Base-by-base conservation (phyloP, 352 stramenopile genomes). In the Blastocystis sp. region DNA sequence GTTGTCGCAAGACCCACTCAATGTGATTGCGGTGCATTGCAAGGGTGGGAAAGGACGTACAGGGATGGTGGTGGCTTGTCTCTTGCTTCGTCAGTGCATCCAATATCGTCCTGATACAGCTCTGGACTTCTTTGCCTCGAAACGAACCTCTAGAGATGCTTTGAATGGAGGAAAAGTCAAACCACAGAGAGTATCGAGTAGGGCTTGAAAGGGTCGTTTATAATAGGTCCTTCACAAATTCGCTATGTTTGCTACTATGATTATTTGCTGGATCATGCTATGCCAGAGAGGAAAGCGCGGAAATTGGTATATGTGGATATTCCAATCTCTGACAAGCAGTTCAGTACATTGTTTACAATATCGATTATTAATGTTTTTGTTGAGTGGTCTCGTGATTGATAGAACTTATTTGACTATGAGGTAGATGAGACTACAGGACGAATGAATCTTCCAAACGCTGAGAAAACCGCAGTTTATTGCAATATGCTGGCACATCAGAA, bases 21-120 rank as follows among this genome's bases (percentile, higher is more conserved):
- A 90, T 53, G 85, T 89, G 55, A 30, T 90, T 24, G 85, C 53
- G 1, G 34, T 90, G 0, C 85, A 90, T 55, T 90, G 85, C 56
- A 90, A 90, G 47, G 85, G 85, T 26, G 85, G 85, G 0, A 90
- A 90, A 34, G 85, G 85, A 4, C 69, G 85, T 24, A 90, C 85
- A 11, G 85, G 85, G 30, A 87, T 85, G 65, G 56, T 90, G 13
- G 56, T 90, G 20, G 66, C 85, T 37, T 85, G 43, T 34, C 54
- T 88, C 30, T 50, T 90, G 55, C 76, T 90, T 41, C 37, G 70
- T 8, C 63, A 59, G 9, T 41, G 85, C 3, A 68, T 76, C 26
- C 50, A 68, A n/a, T 63, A 47, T 37, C n/a, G 26, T n/a, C 55
- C 75, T 0, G 66, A 54, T 11, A 62, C 50, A 47, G 85, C 85